A percentile compares a stretch with the other conserved stretches of the same genome.
phyloP scores from a whole-genome alignment of 257 asterid genomes.

The Scutellaria galericulata region DNA sequence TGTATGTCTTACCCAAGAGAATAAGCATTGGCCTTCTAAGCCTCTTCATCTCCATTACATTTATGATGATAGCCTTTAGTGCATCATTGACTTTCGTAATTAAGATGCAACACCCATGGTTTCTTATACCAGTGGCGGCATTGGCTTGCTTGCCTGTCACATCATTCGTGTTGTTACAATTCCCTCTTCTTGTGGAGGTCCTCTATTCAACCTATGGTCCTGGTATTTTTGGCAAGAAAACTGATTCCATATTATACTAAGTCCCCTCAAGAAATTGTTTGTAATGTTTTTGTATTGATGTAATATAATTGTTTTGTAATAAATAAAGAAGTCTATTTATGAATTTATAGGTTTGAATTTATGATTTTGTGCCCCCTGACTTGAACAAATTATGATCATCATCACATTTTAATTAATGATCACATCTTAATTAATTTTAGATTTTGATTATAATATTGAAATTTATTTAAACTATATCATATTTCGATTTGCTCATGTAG shows the following conservation, averaged over 20 bases:
- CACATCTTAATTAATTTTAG: no score
- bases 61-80: conserved; percentile 14
- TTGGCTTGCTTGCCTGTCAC: background rate
- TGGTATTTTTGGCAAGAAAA: conserved; percentile 25
- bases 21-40: conserved; percentile 18
- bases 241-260: background rate
- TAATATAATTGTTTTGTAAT: no score
- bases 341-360: no score
- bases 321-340: no score
- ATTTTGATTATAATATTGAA: no score
- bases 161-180: conserved; percentile 18
- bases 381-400: no score
- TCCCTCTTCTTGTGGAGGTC: conserved; percentile 26
- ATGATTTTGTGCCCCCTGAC: no score
- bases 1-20: conserved; percentile 27
- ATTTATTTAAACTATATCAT: no score
- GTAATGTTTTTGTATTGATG: no score
- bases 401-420: no score
- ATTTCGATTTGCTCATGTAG: no score
- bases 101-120: background rate
- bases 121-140: background rate
- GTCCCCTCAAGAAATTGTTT: no score
- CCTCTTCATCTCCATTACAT: conserved; percentile 14
- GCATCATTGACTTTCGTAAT: background rate
- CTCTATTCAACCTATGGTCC: conserved; percentile 24